Evolutionary conservation across 768 basidiomycete genomes (phyloP), one percentile per base, ranked within the genome.

Genomic region (Tremella mesenterica): DNA sequence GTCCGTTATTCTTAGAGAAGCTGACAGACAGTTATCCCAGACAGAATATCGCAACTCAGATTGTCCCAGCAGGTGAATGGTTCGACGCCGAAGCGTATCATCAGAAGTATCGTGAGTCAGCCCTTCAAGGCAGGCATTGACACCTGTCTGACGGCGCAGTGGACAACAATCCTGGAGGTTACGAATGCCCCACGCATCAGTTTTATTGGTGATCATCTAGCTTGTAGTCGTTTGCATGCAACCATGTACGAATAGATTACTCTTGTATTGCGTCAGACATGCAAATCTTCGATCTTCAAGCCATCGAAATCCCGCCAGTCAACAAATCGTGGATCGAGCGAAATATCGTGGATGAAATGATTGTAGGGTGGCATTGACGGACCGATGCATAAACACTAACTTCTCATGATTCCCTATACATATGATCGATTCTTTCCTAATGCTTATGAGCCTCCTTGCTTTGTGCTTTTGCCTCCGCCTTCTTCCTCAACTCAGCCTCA

Each of bases 171-270:
- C 88, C 92, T 0, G 65, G 67, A 10, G 93, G 92, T 8, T 95
- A 95, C 70, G 87, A 91, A 63, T 96, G 92, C 74, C 84, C 91
- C 0, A 90, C 85, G 2, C 91, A 93, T 73, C 78, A 76, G 33
- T 75, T 92, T 43, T 83, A 88, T 65, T 93, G 89, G 89, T 90
- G n/a, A n/a, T n/a, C n/a, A n/a, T n/a, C n/a, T n/a, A 65, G 62
- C 4, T 9, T 47, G 27, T 34, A 23, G 45, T 47, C 45, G 45
- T 13, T 20, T 47, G 25, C 16, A 43, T 12, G 34, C 34, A 18
- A 12, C 18, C 34, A 12, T 12, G 12, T 36, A 12, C 12, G 34
- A 12, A 12, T 18, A 36, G 34, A 36, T 36, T 36, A 12, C 12
- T 36, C 34, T 47, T n/a, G n/a, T n/a, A n/a, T n/a, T n/a, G n/a